Evolutionary conservation across 345 rosid genomes (phyloP).

Genomic region (Orychophragmus violaceus): DNA sequence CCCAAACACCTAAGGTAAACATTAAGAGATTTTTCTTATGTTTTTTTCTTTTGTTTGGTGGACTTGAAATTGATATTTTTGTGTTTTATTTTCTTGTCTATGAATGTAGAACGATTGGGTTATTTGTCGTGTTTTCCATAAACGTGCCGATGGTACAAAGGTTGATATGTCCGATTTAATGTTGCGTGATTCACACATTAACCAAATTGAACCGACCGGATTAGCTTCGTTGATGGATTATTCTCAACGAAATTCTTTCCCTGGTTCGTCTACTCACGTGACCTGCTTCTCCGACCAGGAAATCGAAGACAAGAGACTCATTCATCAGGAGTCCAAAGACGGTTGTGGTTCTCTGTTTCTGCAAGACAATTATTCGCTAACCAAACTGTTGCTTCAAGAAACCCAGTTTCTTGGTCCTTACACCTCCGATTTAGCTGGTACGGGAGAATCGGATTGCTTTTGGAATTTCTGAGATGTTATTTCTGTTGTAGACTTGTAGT

Average conservation of each 20-base stretch:
- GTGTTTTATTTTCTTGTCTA: neutral
- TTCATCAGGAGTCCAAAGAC: slow-evolving; percentile 32
- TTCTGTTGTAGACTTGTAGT: slow-evolving; percentile 14
- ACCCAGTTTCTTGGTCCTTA: slow-evolving; percentile 17
- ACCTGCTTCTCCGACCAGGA: slow-evolving; percentile 83
- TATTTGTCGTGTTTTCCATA: slow-evolving; percentile 60
- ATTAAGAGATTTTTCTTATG: neutral
- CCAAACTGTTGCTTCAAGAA: slow-evolving; percentile 41
- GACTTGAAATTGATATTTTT: neutral
- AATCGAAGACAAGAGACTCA: slow-evolving; percentile 29
- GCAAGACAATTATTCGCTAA: slow-evolving; percentile 47
- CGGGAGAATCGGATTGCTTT: slow-evolving; percentile 37
- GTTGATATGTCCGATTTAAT: slow-evolving; percentile 36
- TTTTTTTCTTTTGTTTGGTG: neutral
- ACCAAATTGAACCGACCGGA: slow-evolving; percentile 22
- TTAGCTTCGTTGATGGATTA: slow-evolving; percentile 67
- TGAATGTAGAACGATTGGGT: slow-evolving; percentile 75
- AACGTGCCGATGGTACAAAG: slow-evolving; percentile 54
- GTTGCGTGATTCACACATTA: slow-evolving; percentile 26
- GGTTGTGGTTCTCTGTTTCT: slow-evolving; percentile 30
- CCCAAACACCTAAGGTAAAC: slow-evolving; percentile 54
- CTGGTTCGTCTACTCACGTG: slow-evolving; percentile 47
- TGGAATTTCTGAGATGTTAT: slow-evolving; percentile 42
- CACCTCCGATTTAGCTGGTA: slow-evolving; percentile 28
- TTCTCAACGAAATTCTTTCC: slow-evolving; percentile 25